Percentiles rank a stretch among this genome's conserved stretches.
Conservation (phyloP, 2,329 filamentous ascomycete genomes). For the Exserohilum turcica region DNA sequence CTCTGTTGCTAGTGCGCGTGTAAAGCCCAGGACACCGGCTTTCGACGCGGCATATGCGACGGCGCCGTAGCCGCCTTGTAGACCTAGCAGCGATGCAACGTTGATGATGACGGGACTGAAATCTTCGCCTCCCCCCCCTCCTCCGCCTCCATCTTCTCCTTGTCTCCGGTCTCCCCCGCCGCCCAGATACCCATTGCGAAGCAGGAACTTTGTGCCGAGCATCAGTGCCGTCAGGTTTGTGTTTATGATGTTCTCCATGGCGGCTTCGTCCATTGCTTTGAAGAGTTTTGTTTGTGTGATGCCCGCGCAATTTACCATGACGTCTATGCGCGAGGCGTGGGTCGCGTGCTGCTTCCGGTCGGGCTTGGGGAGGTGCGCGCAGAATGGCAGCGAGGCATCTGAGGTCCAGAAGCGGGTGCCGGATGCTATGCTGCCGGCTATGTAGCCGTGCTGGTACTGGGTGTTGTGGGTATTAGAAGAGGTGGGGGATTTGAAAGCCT, state of each 20-base stretch:
- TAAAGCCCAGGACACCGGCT: conserved; percentile 76
- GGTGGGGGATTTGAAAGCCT: too few species aligned
- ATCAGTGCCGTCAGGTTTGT: conserved; percentile 75
- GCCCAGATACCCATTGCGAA: conserved; percentile 37
- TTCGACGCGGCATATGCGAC: conserved; percentile 80
- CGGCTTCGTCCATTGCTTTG: conserved; percentile 56
- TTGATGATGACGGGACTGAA: conserved; percentile 70
- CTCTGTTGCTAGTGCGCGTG: conserved; percentile 68
- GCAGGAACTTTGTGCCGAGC: conserved; percentile 61
- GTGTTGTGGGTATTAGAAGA: not conserved
- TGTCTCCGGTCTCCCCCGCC: not conserved
- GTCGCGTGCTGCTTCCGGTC: not conserved
- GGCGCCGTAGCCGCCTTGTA: conserved; percentile 71
- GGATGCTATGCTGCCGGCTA: conserved; percentile 34
- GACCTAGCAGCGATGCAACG: conserved; percentile 74
- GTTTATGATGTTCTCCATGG: conserved; percentile 64
- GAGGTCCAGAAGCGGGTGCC: conserved; percentile 31
- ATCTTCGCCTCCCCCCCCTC: not conserved
- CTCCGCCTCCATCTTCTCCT: conserved; percentile 15
- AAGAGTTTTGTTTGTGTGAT: conserved; percentile 70
- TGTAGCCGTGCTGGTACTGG: conserved; percentile 26
- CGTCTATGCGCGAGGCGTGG: conserved; percentile 27
- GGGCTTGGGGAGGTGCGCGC: conserved; percentile 9
- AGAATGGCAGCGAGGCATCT: not conserved
- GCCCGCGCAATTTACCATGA: conserved; percentile 82